Base-by-base conservation (phyloP, 805 yeast genomes). In the Starmerella stellata region DNA sequence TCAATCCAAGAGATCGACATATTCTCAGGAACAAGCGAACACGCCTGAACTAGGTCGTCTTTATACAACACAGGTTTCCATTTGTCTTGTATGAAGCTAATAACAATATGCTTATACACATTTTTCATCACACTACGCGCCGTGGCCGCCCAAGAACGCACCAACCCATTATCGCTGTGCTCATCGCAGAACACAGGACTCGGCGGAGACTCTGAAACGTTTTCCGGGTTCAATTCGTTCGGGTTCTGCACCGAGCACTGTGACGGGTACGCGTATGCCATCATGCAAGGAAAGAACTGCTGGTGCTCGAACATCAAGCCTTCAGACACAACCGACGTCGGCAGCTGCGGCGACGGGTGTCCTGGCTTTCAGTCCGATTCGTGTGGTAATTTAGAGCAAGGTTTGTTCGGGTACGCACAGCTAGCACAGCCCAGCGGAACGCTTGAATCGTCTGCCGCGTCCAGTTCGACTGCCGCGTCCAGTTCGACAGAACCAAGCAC, bases 281-380 rank as follows among this genome's bases (percentile, higher is more conserved):
- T 75, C 30, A 55, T 74, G 28, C 72, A 61, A 45, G 63, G 60
- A n/a, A 44, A 56, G 29, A 29, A 58, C 34, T 75, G 82, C 53
- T 75, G 77, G 75, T 75, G 82, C 51, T 64, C 78, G 4, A 64
- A 74, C 48, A 44, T 49, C 7, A 54, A 64, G 17, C 80, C 81
- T 0, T 59, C 50, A 1, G 46, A 52, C 15, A 61, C 73, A 0
- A 60, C 59, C 0, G 44, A 49, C 21, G 30, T 59, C 9, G 34
- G 48, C 13, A 35, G 48, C 7, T 66, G 71, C 44, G 43, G 52
- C 27, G 58, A 51, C 11, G 35, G 43, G 15, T 67, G 72, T 47
- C 69, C 70, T 0, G 72, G 72, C 0, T 67, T 50, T 42, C 61
- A 61, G 0, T n/a, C 36, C 2, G 70, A 67, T 43, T 46, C 44